Evolutionary conservation across 371 early-diverging fungal genomes (phyloP).

Genomic region (Mortierella sp.): DNA sequence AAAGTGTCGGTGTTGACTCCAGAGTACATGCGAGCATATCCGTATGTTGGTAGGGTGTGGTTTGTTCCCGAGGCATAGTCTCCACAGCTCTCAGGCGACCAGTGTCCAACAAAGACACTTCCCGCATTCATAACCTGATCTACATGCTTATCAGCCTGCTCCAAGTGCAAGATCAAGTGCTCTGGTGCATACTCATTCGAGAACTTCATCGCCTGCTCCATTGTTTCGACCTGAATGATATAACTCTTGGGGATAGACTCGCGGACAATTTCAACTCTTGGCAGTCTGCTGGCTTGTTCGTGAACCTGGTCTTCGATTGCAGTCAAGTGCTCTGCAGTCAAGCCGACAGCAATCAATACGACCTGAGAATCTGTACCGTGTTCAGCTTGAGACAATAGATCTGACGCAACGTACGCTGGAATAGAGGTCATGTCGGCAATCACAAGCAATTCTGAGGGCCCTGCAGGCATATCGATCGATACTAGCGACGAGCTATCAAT

Average conservation of each 20-base stretch:
- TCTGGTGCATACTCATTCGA: constrained; percentile 97
- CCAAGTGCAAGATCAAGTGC: constrained; percentile 95
- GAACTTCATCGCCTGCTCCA: constrained; percentile 88
- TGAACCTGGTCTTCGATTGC: constrained; percentile 85
- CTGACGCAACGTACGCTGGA: constrained; percentile 94
- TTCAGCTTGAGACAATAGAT: constrained; percentile 97
- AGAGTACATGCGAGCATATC: constrained; percentile 97
- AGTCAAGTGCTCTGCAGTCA: constrained; percentile 72
- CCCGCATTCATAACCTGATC: constrained; percentile 89
- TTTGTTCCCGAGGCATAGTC: constrained; percentile 99
- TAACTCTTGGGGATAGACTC: constrained; percentile 89
- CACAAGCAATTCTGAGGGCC: constrained; percentile 97
- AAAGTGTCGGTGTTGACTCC: constrained; percentile 96
- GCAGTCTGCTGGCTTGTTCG: constrained; percentile 86
- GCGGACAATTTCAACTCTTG: constrained; percentile 91
- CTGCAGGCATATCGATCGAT: constrained; percentile 99
- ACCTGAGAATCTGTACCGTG: constrained; percentile 97
- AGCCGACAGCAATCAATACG: constrained; percentile 90
- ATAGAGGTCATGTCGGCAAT: constrained; percentile 89
- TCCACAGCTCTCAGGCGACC: constrained; percentile 97
- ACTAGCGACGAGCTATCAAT: constrained; percentile 93
- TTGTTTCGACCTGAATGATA: constrained; percentile 72
- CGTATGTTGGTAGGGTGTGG: constrained; percentile 98
- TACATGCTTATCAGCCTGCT: constrained; percentile 76
- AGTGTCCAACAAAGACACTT: constrained; percentile 96